These are phyloP conservation scores for Aleurites moluccanus DNA, from an alignment of 441 rosid genomes.

Conservation along the genomic window DNA sequence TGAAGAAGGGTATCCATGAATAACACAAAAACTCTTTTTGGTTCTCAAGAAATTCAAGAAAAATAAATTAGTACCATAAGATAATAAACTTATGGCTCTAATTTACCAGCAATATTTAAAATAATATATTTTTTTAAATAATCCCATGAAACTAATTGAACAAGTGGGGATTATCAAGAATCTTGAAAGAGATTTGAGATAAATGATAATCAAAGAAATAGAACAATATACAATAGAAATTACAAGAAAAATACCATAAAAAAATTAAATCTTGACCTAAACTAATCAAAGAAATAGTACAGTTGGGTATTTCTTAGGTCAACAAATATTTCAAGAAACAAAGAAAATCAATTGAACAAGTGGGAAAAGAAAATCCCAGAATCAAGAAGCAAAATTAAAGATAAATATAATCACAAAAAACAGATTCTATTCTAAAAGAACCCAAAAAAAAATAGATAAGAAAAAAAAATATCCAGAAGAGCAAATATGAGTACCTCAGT, in stretches of 20 bases:
- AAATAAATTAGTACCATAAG: not conserved
- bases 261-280: not conserved
- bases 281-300: too few species aligned
- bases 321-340: not conserved
- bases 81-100: conserved; percentile 22
- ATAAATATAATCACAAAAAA: not conserved
- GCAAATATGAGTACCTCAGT: not conserved
- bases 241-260: not conserved
- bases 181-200: not conserved
- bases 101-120: not conserved
- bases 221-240: not conserved
- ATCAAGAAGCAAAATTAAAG: not conserved
- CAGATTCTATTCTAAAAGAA: not conserved
- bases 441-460: not conserved
- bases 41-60: not conserved
- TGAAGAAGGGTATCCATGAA: conserved; percentile 29
- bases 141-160: not conserved
- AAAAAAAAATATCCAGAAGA: not conserved
- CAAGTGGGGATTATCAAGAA: not conserved
- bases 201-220: too few species aligned
- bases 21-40: not conserved
- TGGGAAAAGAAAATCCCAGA: not conserved
- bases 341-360: not conserved
- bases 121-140: not conserved
- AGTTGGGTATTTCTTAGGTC: not conserved